Base-by-base conservation (phyloP, 306 rosid genomes). In the Echinosophora koreensis region DNA sequence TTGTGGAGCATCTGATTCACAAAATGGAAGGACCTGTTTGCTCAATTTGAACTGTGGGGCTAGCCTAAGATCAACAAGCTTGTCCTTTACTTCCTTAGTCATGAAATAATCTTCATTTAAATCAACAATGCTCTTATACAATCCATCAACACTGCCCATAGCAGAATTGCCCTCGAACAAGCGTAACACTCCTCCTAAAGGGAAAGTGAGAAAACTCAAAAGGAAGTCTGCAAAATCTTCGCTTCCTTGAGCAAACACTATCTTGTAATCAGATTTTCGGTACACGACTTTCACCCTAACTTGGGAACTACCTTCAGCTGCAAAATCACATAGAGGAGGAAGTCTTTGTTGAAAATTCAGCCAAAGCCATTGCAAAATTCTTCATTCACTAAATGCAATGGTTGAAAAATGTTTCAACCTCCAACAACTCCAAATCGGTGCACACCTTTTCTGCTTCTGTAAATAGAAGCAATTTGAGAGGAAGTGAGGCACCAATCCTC, bases 171-270 rank as follows among this genome's bases (percentile, higher is more conserved):
- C 71, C n/a, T 1, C 56, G 3, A 78, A 4, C 62, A 78, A 22
- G 6, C 22, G 44, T 3, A 49, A 34, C 6, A 77, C 37, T 5
- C 38, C 68, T 30, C 68, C 75, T 6, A 77, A 42, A 13, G 75
- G 69, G 27, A 67, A 44, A 1, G 69, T 55, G 0, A 77, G 71
- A 22, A 66, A 77, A 13, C 81, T 42, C 6, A 56, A 35, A 41
- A 77, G 37, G 0, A 67, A 42, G 3, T 77, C 4, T 1, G 42
- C 69, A 41, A 77, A 77, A 42, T 66, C 59, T 28, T 56, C 37
- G 4, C 28, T 14, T 1, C 68, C 41, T n/a, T 52, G 44, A 55
- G 81, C 81, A 55, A 5, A 77, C 22, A 67, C 0, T 0, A 56
- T 1, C 11, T 66, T 41, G 0, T 60, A 8, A 44, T 54, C 51